Evolutionary conservation across 768 basidiomycete genomes (phyloP), one percentile per base, ranked within the genome.

Genomic region (Paxillus involutus): DNA sequence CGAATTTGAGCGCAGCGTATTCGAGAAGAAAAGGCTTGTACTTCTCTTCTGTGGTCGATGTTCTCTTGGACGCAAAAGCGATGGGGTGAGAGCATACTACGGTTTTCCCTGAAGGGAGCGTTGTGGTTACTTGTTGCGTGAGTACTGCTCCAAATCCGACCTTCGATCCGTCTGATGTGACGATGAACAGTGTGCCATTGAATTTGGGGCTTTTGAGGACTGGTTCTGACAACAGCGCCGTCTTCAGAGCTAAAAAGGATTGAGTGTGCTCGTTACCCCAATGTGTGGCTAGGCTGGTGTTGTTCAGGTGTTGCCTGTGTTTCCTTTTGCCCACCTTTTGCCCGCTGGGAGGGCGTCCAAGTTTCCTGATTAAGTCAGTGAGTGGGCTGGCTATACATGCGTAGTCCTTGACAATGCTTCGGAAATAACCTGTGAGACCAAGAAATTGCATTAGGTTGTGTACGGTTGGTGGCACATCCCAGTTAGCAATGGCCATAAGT

Each of bases 401-500:
- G 44, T 77, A 79, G 16, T 63, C 61, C 36, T 63, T 50, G 46
- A 76, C 68, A 0, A 76, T 51, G 19, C 63, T 50, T 0, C 72
- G 60, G 59, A 74, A 78, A 51, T 70, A 69, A 2, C 68, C 62
- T 4, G 69, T 71, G 6, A 75, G 58, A 0, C 75, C 72, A 5
- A 75, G 33, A 56, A 79, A 78, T 4, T 61, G 61, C 6, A 55
- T 49, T 7, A 78, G 57, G 17, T 73, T 59, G 1, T 56, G 58
- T 4, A 66, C 61, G 36, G 70, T 57, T 12, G 44, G 17, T 4
- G 75, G 76, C 39, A 26, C 44, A 26, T 52, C 46, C 70, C 72
- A 74, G 12, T 72, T 51, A 1, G 76, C 68, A 7, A 79, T 68
- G 0, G 74, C 71, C 5, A 68, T 69, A 8, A 77, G 58, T 55